Percentiles rank a stretch among this genome's conserved stretches.
These are phyloP conservation scores for Astraeus odoratus DNA, from an alignment of 768 basidiomycete species.

Conservation along the genomic window DNA sequence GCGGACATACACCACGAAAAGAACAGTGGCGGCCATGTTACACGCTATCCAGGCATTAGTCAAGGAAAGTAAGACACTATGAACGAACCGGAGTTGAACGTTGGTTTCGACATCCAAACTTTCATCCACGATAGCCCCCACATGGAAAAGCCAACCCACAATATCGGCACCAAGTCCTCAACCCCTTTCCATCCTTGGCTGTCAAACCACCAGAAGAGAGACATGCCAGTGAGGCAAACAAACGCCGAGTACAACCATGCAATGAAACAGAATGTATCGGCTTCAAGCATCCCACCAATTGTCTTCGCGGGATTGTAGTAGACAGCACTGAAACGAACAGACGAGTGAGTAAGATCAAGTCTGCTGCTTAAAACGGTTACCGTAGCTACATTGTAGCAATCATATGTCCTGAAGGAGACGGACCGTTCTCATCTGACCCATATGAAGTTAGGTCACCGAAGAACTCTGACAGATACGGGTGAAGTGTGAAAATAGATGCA, in stretches of 20 bases:
- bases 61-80: neutral
- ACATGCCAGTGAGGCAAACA: conserved; percentile 70
- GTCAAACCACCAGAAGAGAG: conserved; percentile 76
- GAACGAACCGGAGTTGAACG: conserved; percentile 75
- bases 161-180: conserved; percentile 65
- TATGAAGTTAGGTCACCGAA: conserved; percentile 55
- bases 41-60: conserved; percentile 43
- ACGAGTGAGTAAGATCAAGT: neutral
- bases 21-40: conserved; percentile 77
- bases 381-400: conserved; percentile 75
- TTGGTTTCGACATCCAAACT: conserved; percentile 82
- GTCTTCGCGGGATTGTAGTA: conserved; percentile 96
- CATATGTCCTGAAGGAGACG: conserved; percentile 82
- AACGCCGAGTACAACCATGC: conserved; percentile 65
- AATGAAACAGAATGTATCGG: conserved; percentile 71
- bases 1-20: conserved; percentile 67
- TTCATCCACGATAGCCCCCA: conserved; percentile 85
- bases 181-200: conserved; percentile 63
- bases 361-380: neutral
- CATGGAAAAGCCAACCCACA: conserved; percentile 83
- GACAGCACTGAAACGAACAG: conserved; percentile 50
- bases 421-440: conserved; percentile 39
- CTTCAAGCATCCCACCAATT: conserved; percentile 87
- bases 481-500: conserved; percentile 90
- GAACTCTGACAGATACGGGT: conserved; percentile 61